Base-by-base conservation (phyloP, 441 rosid genomes). In the Mallotus japonicus region DNA sequence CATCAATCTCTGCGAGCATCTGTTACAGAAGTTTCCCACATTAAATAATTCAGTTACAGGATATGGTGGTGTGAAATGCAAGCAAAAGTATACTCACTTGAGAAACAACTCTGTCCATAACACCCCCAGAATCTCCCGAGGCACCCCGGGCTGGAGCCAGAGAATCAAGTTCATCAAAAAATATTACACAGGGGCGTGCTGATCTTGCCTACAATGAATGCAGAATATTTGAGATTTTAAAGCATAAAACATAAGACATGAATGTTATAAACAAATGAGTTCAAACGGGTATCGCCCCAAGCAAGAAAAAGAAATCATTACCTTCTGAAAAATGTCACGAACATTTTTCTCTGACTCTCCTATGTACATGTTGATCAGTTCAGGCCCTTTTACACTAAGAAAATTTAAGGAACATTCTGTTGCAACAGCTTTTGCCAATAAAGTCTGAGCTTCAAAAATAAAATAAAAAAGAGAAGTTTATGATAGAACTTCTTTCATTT, bases 61-160 rank as follows among this genome's bases (percentile, higher is more conserved):
- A 62, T 59, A 61, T 54, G 67, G 65, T 49, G 51, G 20, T 51
- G 28, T n/a, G 46, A 76, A 72, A 59, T 17, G 8, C 53, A n/a
- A 60, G 69, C 53, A 78, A 70, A 71, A 51, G n/a, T 68, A 67
- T 85, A 75, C 58, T 84, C 22, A 89, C 97, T 90, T 91, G 98
- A 77, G 99, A 95, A 78, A 95, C 99, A 63, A 95, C 99, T 85
- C 97, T 83, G 71, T 95, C 99, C 99, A 92, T 95, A 44, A 95
- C 97, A 73, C 98, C 99, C 59, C 99, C 98, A 14, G 98, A 95
- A 85, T 95, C 98, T 74, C 99, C 98, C 28, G 97, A 85, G 73
- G 99, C 97, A 67, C 99, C 99, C 49, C 98, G 86, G 74, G 99
- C 99, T 59, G 98, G 99, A 85, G 98, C 99, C 71, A 95, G 94